A percentile compares a stretch with the other conserved stretches of the same genome.
Evolutionary conservation across 2,329 filamentous ascomycete species (phyloP).

Genomic region (Fusarium sp.): DNA sequence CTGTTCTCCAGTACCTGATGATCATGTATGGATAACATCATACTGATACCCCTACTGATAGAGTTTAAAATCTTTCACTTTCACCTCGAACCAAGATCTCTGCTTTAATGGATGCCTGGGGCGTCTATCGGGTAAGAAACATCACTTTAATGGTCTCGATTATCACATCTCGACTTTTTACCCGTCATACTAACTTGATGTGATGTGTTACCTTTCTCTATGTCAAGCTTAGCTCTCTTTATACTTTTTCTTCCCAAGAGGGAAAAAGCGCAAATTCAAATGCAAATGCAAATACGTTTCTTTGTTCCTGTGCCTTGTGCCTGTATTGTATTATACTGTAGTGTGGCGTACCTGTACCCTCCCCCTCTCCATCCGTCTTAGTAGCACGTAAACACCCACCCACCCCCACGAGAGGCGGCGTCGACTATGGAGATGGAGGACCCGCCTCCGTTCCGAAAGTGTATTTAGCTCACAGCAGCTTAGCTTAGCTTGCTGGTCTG

Average conservation of each 20-base stretch:
- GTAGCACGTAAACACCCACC: constrained; percentile 12
- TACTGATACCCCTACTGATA: constrained; percentile 15
- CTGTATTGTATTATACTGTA: constrained; percentile 19
- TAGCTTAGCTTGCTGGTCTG: constrained; percentile 15
- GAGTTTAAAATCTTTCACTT: constrained; percentile 14
- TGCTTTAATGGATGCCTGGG: constrained; percentile 4
- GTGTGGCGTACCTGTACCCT: constrained; percentile 16
- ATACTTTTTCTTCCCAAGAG: constrained; percentile 10
- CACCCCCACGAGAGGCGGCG: constrained; percentile 29
- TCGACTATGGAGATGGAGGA: constrained; percentile 31
- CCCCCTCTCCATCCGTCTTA: constrained; percentile 17
- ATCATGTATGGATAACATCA: constrained; percentile 29
- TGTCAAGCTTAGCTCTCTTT: neutral
- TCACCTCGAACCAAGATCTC: constrained; percentile 3
- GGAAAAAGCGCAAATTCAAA: constrained; percentile 7
- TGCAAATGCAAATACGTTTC: constrained; percentile 24
- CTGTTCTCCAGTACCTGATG: constrained; percentile 33
- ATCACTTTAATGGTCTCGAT: constrained; percentile 13
- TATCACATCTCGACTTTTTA: constrained; percentile 30
- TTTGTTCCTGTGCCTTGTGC: constrained; percentile 28
- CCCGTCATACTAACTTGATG: constrained; percentile 9
- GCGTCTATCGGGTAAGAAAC: constrained; percentile 10
- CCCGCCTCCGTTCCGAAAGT: constrained; percentile 29
- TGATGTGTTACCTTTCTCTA: neutral
- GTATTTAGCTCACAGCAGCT: constrained; percentile 6